Evolutionary conservation across 2,329 filamentous ascomycete species (phyloP).

Genomic region (Talaromyces rugulosus): DNA sequence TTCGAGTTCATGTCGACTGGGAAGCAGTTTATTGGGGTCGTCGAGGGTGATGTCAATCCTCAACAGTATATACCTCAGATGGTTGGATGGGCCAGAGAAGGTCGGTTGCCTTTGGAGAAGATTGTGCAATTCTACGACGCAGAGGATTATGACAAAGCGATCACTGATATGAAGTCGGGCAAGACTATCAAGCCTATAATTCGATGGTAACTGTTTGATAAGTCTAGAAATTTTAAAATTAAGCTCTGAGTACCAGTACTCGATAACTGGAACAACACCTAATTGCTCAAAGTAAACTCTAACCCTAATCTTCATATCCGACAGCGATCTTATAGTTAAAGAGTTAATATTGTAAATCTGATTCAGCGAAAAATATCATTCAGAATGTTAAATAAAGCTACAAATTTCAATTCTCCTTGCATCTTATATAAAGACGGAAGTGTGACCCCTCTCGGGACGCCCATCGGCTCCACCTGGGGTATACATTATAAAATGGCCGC

Average conservation of each 20-base stretch:
- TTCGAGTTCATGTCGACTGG: slow-evolving; percentile 46
- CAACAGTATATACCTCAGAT: slow-evolving; percentile 23
- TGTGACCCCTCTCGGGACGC: background rate
- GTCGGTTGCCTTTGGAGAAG: background rate
- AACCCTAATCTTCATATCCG: too few species aligned
- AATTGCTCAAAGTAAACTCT: too few species aligned
- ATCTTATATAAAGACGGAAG: background rate
- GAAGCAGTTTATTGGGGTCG: slow-evolving; percentile 47
- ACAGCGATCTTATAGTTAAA: too few species aligned
- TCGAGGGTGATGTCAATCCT: slow-evolving; percentile 39
- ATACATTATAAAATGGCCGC: background rate
- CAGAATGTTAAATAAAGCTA: background rate
- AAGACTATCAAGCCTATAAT: slow-evolving; percentile 26
- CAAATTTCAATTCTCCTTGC: background rate
- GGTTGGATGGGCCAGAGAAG: background rate
- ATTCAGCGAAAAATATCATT: background rate
- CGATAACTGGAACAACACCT: too few species aligned
- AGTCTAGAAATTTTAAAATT: too few species aligned
- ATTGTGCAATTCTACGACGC: slow-evolving; percentile 28
- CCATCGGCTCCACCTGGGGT: background rate
- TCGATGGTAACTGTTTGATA: background rate
- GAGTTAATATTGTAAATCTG: too few species aligned
- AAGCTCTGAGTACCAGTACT: too few species aligned
- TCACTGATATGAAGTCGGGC: slow-evolving; percentile 24
- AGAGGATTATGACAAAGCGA: slow-evolving; percentile 38